Conservation (phyloP, 2,329 filamentous ascomycete genomes). For the Fusarium sp. region DNA sequence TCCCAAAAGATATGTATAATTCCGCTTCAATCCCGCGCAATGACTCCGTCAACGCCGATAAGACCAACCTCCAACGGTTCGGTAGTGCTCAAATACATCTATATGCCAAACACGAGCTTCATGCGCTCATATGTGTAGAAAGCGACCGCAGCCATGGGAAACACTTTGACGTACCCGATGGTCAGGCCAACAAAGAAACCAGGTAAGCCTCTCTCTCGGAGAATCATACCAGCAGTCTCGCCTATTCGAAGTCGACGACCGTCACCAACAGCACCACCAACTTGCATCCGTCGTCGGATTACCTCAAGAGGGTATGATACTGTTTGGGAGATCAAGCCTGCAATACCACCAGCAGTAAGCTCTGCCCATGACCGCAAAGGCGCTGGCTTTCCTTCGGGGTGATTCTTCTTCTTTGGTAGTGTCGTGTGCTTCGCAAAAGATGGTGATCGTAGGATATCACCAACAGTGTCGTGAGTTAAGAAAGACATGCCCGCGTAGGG, state of each 20-base stretch:
- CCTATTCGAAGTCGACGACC: slow-evolving; percentile 80
- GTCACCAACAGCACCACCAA: slow-evolving; percentile 92
- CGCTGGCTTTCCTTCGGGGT: slow-evolving; percentile 70
- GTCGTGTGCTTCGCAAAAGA: slow-evolving; percentile 78
- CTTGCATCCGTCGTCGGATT: slow-evolving; percentile 92
- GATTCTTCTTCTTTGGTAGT: slow-evolving; percentile 68
- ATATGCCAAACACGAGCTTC: slow-evolving; percentile 75
- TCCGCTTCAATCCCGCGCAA: slow-evolving; percentile 27
- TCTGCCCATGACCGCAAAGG: slow-evolving; percentile 88
- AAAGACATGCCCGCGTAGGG: slow-evolving; percentile 97
- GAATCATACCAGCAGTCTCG: slow-evolving; percentile 83
- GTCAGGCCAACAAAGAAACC: slow-evolving; percentile 94
- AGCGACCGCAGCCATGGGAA: slow-evolving; percentile 83
- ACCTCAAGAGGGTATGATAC: slow-evolving; percentile 95
- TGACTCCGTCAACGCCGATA: slow-evolving; percentile 42
- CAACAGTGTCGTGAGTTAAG: slow-evolving; percentile 90
- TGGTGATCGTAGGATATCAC: slow-evolving; percentile 82
- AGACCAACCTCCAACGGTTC: slow-evolving; percentile 1
- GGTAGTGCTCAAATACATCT: slow-evolving; percentile 28
- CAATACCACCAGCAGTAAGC: slow-evolving; percentile 83
- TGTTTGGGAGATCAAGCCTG: slow-evolving; percentile 90
- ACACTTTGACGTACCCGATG: slow-evolving; percentile 94
- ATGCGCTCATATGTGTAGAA: slow-evolving; percentile 75
- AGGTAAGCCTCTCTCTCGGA: slow-evolving; percentile 76
- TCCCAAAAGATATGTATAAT: slow-evolving; percentile 24